Conservation (phyloP, 208 protist genomes). For the Leishmania amazonensis region DNA sequence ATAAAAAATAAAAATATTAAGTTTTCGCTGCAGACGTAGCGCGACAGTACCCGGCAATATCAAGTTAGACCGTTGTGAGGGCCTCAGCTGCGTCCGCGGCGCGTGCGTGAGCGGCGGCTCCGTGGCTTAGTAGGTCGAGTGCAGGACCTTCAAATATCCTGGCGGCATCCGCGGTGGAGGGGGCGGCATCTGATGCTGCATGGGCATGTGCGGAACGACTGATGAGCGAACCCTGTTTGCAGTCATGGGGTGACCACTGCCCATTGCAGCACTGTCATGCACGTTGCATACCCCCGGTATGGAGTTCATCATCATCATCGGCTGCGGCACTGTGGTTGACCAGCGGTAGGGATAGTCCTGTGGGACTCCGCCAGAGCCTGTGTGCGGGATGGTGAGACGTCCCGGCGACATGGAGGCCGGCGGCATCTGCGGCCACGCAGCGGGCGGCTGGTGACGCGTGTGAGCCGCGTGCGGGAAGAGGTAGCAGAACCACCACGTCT, state of each 20-base stretch:
- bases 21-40: background rate
- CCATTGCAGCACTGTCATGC: background rate
- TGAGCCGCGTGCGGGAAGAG: conserved; percentile 33
- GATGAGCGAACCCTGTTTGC: background rate
- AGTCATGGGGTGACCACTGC: background rate
- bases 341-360: conserved; percentile 14
- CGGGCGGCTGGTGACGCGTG: conserved; percentile 25
- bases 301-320: background rate
- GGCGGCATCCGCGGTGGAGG: background rate
- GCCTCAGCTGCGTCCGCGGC: background rate
- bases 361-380: background rate
- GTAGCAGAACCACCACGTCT: conserved; percentile 38
- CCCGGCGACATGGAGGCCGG: background rate
- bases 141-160: conserved; percentile 3
- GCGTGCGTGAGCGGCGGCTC: background rate
- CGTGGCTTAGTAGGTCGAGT: conserved; percentile 8
- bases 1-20: background rate
- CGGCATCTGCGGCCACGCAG: background rate
- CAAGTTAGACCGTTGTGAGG: background rate
- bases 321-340: conserved; percentile 4
- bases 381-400: background rate
- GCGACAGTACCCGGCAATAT: background rate
- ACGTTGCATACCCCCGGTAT: background rate
- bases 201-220: background rate
- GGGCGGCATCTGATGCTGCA: background rate